Conservation (phyloP, 148 eudicot species). For the Pouteria glomerata region DNA sequence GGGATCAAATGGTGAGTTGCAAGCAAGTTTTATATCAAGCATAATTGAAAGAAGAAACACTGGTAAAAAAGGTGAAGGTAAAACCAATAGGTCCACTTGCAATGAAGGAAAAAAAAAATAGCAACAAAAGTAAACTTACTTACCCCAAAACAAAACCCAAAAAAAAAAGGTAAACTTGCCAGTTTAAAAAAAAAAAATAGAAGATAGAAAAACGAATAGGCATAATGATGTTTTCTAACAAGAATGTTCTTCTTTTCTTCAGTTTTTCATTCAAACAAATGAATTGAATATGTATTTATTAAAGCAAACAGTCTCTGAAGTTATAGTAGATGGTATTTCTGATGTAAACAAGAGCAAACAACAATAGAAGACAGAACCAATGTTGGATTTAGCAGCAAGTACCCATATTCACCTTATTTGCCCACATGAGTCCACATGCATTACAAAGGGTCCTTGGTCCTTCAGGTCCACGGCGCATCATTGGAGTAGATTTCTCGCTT, state of each 20-base stretch:
- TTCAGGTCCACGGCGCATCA: slow-evolving; percentile 87
- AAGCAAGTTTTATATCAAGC: no score
- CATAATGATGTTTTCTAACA: neutral
- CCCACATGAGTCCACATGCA: slow-evolving; percentile 93
- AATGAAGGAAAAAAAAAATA: no score
- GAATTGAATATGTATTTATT: neutral
- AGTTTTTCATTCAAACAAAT: neutral
- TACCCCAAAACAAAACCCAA: neutral
- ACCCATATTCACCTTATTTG: slow-evolving; percentile 55
- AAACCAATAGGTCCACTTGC: no score
- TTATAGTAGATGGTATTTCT: neutral
- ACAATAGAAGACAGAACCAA: neutral
- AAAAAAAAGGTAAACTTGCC: no score
- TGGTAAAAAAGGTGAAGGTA: no score
- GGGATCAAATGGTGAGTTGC: no score
- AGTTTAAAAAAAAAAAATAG: no score
- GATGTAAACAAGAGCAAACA: neutral
- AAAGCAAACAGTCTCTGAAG: neutral
- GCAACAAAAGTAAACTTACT: neutral
- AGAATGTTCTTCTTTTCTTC: neutral
- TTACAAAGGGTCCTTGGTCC: slow-evolving; percentile 86
- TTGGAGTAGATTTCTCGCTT: slow-evolving; percentile 63
- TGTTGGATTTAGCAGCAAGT: neutral
- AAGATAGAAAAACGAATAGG: neutral
- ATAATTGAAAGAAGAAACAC: no score